Evolutionary conservation across 225 moss, liverwort and hornwort genomes (phyloP).

Genomic region (Climacium dendroides): DNA sequence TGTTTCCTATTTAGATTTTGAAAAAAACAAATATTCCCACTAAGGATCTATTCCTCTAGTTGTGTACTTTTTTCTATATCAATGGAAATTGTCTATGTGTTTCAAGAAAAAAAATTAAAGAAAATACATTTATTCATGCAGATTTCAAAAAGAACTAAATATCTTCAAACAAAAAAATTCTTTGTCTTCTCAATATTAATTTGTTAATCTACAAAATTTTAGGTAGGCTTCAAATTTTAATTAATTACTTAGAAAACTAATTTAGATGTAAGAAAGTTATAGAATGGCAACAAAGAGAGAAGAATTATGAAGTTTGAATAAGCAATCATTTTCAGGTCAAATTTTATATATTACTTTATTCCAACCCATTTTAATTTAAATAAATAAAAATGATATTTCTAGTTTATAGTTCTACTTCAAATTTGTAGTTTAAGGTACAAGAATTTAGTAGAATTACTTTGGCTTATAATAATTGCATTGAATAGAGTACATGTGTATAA

Average conservation of each 20-base stretch:
- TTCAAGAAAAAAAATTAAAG: no score
- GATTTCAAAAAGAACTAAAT: background rate
- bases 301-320: background rate
- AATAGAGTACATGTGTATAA: no score
- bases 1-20: no score
- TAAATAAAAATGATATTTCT: background rate
- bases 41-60: no score
- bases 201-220: background rate
- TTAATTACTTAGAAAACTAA: background rate
- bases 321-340: background rate
- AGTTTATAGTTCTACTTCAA: no score
- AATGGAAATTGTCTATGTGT: no score
- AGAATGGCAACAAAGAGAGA: background rate
- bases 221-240: background rate
- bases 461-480: background rate
- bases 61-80: no score
- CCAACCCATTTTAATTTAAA: background rate
- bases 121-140: no score
- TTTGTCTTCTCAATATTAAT: background rate
- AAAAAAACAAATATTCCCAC: no score
- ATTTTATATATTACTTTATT: background rate
- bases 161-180: background rate
- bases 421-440: no score
- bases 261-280: accelerated
- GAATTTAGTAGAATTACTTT: background rate